These are phyloP conservation scores for Rosa hybrid DNA, from an alignment of 331 rosid genomes.

Conservation along the genomic window DNA sequence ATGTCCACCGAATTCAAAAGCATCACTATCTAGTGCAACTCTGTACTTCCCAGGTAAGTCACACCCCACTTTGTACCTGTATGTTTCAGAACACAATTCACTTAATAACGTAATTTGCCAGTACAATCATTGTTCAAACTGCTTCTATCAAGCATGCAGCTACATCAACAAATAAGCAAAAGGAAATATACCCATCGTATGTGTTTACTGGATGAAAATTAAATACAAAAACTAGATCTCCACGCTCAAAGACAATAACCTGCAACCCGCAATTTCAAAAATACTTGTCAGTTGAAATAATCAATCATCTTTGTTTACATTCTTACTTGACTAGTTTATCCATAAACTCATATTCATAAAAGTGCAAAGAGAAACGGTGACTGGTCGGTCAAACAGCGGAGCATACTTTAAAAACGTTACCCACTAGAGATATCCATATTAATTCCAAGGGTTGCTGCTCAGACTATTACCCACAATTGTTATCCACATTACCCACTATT, in stretches of 20 bases:
- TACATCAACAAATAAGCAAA: not conserved
- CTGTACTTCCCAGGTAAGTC: slow-evolving; percentile 97
- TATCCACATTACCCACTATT: no score
- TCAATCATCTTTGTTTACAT: not conserved
- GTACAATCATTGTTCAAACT: not conserved
- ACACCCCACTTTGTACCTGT: slow-evolving; percentile 94
- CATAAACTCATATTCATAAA: not conserved
- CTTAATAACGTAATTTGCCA: not conserved
- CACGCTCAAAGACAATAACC: slow-evolving; percentile 94
- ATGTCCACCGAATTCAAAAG: slow-evolving; percentile 79
- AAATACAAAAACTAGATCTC: slow-evolving; percentile 89
- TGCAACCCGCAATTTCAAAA: slow-evolving; percentile 29
- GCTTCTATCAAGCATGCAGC: not conserved
- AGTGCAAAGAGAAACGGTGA: not conserved
- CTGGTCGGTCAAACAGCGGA: not conserved
- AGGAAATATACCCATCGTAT: slow-evolving; percentile 69
- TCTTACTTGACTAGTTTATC: not conserved
- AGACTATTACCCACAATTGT: no score
- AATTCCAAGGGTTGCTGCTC: not conserved
- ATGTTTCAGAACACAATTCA: slow-evolving; percentile 28
- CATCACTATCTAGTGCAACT: slow-evolving; percentile 94
- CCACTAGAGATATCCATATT: not conserved
- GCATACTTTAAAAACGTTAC: not conserved
- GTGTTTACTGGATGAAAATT: slow-evolving; percentile 85
- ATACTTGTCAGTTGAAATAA: not conserved